Base-by-base conservation (phyloP, 1,139 yeast genomes). In the Pichia sp. region DNA sequence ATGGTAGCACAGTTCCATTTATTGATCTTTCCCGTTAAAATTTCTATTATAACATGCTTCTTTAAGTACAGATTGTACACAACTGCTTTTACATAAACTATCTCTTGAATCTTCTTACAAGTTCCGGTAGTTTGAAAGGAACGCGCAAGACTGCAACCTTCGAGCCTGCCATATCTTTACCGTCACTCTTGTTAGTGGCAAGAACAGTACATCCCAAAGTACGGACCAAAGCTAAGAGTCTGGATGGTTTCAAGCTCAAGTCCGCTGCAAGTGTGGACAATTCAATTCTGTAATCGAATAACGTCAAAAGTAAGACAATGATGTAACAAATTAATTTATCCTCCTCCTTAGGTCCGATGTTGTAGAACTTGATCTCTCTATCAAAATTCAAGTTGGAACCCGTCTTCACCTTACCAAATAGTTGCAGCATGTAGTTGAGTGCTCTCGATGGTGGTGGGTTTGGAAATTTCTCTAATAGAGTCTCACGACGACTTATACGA, bases 111-210 rank as follows among this genome's bases (percentile, higher is more conserved):
- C 38, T 35, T 66, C 79, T 77, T 13, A 78, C 72, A 70, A 84
- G 69, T 51, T 83, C 91, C 9, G 98, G 98, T 39, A 86, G 67
- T 56, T 78, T 81, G 62, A 93, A 81, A 27, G 99, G 99, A 26
- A 87, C 95, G 57, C 74, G 79, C 59, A 91, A 71, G 17, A 73
- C 62, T 8, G 96, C 98, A 46, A 88, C 69, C 62, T 86, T 86
- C 59, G 82, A 79, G 30, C 76, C 68, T 11, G 74, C 59, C 45
- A 82, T 73, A 3, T 86, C 87, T 52, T 82, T 88, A 18, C 93
- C 88, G 62, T 86, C 88, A 7, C 81, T 72, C 18, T 72, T 78
- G n/a, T 88, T 73, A 20, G 87, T 79, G 34, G 76, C 70, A 59
- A 83, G 84, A 35, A 85, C 76, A 22, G 62, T 60, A 46, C 96